These are phyloP conservation scores for Daucus carota DNA, from an alignment of 129 eudicot species.

Conservation along the genomic window DH1_v3.0 NC_030386.2:27785501-27786000, in stretches of 20 bases:
- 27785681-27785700: conserved; percentile 58
- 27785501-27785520: conserved; percentile 66
- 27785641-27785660: conserved; percentile 60
- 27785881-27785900: neutral
- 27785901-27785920: neutral
- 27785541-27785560: conserved; percentile 87
- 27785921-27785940: neutral
- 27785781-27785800: conserved; percentile 15
- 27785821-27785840: conserved; percentile 25
- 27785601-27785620: conserved; percentile 93
- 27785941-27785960: neutral
- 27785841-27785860: conserved; percentile 21
- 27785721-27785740: conserved; percentile 27
- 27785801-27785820: conserved; percentile 33
- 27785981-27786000: neutral
- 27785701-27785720: conserved; percentile 65
- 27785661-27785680: conserved; percentile 49
- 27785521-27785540: conserved; percentile 83
- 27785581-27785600: conserved; percentile 78
- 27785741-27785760: conserved; percentile 25
- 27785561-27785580: conserved; percentile 86
- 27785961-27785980: neutral
- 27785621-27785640: conserved; percentile 74
- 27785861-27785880: conserved; percentile 7
- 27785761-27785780: conserved; percentile 17